phyloP scores from a whole-genome alignment of 805 yeast genomes.

The Kodamaea sagamina region DNA sequence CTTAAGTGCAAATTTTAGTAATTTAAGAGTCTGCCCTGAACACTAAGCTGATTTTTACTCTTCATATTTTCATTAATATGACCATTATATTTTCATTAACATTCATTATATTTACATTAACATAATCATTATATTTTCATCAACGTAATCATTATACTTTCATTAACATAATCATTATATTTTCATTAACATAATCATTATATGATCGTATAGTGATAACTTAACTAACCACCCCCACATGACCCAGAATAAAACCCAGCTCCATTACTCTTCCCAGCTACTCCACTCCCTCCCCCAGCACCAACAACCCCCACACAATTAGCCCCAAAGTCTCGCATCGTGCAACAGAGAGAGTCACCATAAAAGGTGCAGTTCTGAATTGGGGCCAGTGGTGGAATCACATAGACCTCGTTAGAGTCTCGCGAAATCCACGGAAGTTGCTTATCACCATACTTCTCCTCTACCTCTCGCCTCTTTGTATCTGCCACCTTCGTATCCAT shows the following conservation, averaged over 20 bases:
- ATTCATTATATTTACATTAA: too few species aligned
- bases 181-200: too few species aligned
- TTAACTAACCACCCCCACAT: neutral
- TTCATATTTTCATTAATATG: too few species aligned
- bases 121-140: too few species aligned
- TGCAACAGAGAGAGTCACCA: constrained; percentile 14
- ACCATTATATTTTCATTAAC: too few species aligned
- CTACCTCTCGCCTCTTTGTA: neutral
- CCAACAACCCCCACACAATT: constrained; percentile 14
- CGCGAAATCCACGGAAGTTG: neutral
- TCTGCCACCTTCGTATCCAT: constrained; percentile 4
- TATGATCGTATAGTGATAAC: neutral
- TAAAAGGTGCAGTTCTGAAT: constrained; percentile 9
- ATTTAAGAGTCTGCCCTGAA: too few species aligned
- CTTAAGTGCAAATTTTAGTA: too few species aligned
- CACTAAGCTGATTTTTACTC: too few species aligned
- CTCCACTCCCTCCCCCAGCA: constrained; percentile 1
- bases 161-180: too few species aligned
- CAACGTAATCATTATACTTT: too few species aligned
- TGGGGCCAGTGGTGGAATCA: constrained; percentile 14
- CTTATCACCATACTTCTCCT: constrained; percentile 2
- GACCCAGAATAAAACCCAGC: neutral
- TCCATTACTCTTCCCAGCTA: neutral
- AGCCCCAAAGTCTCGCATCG: constrained; percentile 12
- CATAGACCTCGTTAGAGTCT: constrained; percentile 7